Evolutionary conservation across 2,329 filamentous ascomycete species (phyloP), one percentile per base, ranked within the genome.

Genomic region (Xylaria arbuscula): DNA sequence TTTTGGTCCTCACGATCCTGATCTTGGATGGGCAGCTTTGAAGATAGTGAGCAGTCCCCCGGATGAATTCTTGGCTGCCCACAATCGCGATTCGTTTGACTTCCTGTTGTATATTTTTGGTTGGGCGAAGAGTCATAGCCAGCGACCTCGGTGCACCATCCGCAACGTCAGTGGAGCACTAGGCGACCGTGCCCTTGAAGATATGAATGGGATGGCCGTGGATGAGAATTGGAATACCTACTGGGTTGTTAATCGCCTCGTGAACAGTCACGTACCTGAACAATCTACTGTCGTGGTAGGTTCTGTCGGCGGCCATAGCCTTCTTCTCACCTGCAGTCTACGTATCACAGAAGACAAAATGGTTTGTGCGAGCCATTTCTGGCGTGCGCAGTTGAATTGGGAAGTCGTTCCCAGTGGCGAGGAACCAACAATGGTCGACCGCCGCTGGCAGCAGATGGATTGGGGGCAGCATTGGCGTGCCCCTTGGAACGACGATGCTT

Each of bases 211-310:
- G 7, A 13, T 9, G 2, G 48, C 48, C 17, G 48, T 51, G 9
- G 17, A 24, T 10, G 48, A 51, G 19, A 24, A 51, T 28, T 51
- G 48, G 48, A 28, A 51, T 8, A 15, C 48, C 19, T 34, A 51
- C 48, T 51, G 48, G 48, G 48, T 51, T 3, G 48, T 51, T 13
- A 51, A 51, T 51, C 48, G 48, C 7, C 48, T 51, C 5, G 24
- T 32, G 13, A 32, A 24, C 7, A 13, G 17, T 32, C 22, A 51
- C 2, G 24, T 51, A 2, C 48, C 24, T n/a, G 48, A 51, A 17
- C 48, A 51, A 3, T 15, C 48, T 51, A 24, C 13, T 32, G 24
- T 51, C 11, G 24, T 51, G 10, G 48, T 51, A 24, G 48, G 48
- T 15, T 32, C 48, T 32, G 10, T 11, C 11, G 32, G 32, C 22